Evolutionary conservation across 352 stramenopile genomes (phyloP), one percentile per base, ranked within the genome.

Genomic region (Phytophthora cactorum): DNA sequence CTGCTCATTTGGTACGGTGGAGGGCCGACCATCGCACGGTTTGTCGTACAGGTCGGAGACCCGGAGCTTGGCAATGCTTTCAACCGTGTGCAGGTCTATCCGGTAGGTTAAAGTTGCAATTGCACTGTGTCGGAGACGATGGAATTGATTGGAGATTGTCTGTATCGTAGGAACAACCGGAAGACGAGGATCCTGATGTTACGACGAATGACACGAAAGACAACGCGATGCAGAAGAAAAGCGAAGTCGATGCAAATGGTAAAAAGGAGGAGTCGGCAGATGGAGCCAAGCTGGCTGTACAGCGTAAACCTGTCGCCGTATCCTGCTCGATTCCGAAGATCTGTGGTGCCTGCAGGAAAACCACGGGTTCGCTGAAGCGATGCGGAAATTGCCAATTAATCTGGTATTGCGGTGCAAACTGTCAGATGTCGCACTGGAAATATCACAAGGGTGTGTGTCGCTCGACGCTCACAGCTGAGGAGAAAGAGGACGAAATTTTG

Each of bases 341-440:
- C n/a, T 92, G 84, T 68, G 81, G 77, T 25, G 84, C 83, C n/a
- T 92, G 84, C 32, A 70, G 78, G 4, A 75, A 79, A 15, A 75
- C 75, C 17, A 70, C 64, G 8, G 65, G 75, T 8, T 72, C 79
- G 10, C 59, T 89, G 4, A 92, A 92, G 49, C 84, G 88, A 32
- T 96, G 89, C 22, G 86, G 84, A 27, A 84, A 60, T 45, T 96
- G 89, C 67, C 82, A 90, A 54, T 51, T 87, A 9, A 78, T 92
- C 32, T 93, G 78, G 80, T 96, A 96, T 69, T 96, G 89, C 55
- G 82, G 77, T 5, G 47, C 67, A 17, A 70, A 66, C 36, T 96
- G 89, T 63, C 89, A 96, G 60, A 80, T 72, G 44, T 79, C 87
- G 4, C 87, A 95, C 45, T 95, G 87, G 87, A 91, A 91, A 45